phyloP scores from a whole-genome alignment of 768 basidiomycete species.

The Phlebiopsis gigantea region DNA sequence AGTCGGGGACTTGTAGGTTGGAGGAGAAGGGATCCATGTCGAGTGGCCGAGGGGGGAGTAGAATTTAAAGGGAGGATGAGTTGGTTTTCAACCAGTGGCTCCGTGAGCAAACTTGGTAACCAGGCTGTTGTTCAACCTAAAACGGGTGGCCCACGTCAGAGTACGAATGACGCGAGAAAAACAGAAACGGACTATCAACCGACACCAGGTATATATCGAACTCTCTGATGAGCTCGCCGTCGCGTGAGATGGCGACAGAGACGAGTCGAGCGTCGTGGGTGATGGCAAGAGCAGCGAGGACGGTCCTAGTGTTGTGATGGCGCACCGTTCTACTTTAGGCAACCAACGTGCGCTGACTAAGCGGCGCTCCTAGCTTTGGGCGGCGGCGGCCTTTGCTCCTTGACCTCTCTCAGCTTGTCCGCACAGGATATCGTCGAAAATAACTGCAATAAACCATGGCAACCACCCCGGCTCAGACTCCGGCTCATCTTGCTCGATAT shows the following conservation, averaged over 20 bases:
- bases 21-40: conserved; percentile 26
- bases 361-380: background rate
- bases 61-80: background rate
- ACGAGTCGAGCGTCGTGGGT: background rate
- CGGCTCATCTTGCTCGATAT: conserved; percentile 1
- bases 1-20: conserved; percentile 41
- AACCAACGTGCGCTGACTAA: conserved; percentile 6
- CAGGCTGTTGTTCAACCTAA: conserved; percentile 7
- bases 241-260: background rate
- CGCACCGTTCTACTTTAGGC: conserved; percentile 1
- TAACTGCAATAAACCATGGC: too few relatives aligned
- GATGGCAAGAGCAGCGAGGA: conserved; percentile 5
- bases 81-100: conserved; percentile 5
- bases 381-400: background rate
- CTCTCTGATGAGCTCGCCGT: background rate
- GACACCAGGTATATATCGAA: background rate
- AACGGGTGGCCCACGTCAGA: background rate
- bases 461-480: background rate
- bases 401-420: too few relatives aligned
- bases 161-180: background rate
- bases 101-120: conserved; percentile 6
- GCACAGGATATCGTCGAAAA: too few relatives aligned
- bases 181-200: background rate
- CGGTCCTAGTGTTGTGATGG: conserved; percentile 5
- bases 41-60: background rate